Percentiles rank a stretch among this genome's conserved stretches.
These are phyloP conservation scores for Hyaloraphidium curvatum DNA, from an alignment of 192 early-diverging fungal species.

Conservation along the genomic window DNA sequence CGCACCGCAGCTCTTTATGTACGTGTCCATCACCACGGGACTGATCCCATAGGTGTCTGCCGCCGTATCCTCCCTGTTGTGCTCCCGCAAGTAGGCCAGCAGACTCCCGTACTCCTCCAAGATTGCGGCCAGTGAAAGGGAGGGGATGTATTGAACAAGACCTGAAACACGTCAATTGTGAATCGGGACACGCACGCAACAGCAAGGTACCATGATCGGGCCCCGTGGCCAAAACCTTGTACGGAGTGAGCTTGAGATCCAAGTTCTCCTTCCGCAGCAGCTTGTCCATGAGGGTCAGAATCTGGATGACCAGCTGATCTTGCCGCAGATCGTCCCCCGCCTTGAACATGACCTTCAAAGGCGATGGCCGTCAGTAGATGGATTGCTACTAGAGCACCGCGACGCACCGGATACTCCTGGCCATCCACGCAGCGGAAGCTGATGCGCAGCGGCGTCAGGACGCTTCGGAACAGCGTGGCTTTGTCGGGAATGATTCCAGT, in stretches of 20 bases:
- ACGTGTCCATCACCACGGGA: conserved; percentile 75
- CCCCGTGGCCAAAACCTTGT: conserved; percentile 89
- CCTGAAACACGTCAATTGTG: too few species aligned
- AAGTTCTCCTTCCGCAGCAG: conserved; percentile 89
- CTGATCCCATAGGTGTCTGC: conserved; percentile 43
- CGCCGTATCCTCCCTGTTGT: conserved; percentile 43
- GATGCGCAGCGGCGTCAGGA: conserved; percentile 66
- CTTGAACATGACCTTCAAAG: conserved; percentile 70
- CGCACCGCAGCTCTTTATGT: conserved; percentile 81
- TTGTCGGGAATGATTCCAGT: conserved; percentile 71
- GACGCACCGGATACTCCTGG: conserved; percentile 57
- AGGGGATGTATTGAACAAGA: conserved; percentile 86
- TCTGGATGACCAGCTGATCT: conserved; percentile 95
- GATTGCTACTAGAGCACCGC: too few species aligned
- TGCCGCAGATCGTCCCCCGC: conserved; percentile 93
- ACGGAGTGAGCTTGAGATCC: conserved; percentile 80
- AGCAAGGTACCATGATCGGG: conserved; percentile 55
- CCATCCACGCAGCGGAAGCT: conserved; percentile 70
- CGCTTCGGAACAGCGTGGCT: conserved; percentile 78
- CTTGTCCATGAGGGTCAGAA: conserved; percentile 93
- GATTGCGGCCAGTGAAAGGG: conserved; percentile 70
- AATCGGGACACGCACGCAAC: too few species aligned
- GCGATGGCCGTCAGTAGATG: too few species aligned
- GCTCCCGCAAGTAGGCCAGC: conserved; percentile 51
- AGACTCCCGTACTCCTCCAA: conserved; percentile 73